A percentile compares a stretch with the other conserved stretches of the same genome.
Conservation (phyloP, 2,329 filamentous ascomycete species). For the Penicillium glabrum region DNA sequence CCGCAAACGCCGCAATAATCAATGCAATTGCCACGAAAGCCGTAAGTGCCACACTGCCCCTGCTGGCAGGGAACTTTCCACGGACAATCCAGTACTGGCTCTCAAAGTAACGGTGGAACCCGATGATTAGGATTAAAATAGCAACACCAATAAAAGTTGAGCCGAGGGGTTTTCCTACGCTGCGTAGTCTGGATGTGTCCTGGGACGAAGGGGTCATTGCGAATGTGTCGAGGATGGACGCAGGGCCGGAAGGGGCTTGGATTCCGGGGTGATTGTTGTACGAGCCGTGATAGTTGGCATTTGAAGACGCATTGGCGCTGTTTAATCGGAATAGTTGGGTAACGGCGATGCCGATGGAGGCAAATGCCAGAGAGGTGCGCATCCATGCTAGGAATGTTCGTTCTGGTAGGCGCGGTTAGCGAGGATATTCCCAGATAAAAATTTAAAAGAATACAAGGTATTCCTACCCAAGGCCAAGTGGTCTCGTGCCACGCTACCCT, state of each 20-base stretch:
- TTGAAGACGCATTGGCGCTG: constrained; percentile 42
- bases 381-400: constrained; percentile 70
- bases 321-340: constrained; percentile 68
- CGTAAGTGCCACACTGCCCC: constrained; percentile 62
- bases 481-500: constrained; percentile 65
- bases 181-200: constrained; percentile 39
- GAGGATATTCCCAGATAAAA: neutral
- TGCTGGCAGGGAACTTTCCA: constrained; percentile 65
- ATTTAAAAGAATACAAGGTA: neutral
- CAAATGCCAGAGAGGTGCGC: constrained; percentile 64
- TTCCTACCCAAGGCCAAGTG: constrained; percentile 61
- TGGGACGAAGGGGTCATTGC: constrained; percentile 11
- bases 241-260: constrained; percentile 19
- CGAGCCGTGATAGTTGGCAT: neutral
- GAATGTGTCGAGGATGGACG: constrained; percentile 15
- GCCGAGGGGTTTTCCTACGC: constrained; percentile 61
- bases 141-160: constrained; percentile 64
- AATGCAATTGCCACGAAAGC: constrained; percentile 55
- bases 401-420: constrained; percentile 44
- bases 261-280: constrained; percentile 4
- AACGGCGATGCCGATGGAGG: constrained; percentile 64
- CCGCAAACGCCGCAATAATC: constrained; percentile 60
- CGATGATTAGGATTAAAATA: constrained; percentile 60
- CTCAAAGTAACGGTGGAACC: constrained; percentile 67
- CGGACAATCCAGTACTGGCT: constrained; percentile 66